Percentiles rank a stretch among this genome's conserved stretches.
These are phyloP conservation scores for Xylaria venustula DNA, from an alignment of 495 filamentous ascomycete genomes.

Conservation along the genomic window DNA sequence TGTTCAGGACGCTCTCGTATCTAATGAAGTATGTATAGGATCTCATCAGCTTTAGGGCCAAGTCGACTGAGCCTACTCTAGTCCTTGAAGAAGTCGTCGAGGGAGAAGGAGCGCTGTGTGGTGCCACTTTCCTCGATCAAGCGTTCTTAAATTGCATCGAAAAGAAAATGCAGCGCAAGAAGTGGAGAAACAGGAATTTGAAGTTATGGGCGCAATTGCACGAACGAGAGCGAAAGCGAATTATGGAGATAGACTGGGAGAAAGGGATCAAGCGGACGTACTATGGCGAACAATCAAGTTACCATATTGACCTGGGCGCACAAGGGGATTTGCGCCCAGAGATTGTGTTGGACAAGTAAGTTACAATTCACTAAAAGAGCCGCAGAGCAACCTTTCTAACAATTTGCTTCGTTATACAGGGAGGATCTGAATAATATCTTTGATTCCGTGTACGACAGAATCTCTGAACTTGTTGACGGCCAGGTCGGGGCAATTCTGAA, in stretches of 20 bases:
- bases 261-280: constrained; percentile 6
- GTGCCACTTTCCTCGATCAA: constrained; percentile 6
- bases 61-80: background rate
- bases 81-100: constrained; percentile 3
- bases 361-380: background rate
- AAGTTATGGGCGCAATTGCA: background rate
- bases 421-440: background rate
- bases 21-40: background rate
- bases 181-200: background rate
- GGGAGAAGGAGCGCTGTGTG: background rate
- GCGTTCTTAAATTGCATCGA: background rate
- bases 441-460: background rate
- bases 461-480: background rate
- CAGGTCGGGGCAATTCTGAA: background rate
- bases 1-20: background rate
- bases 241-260: background rate
- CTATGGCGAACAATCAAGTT: background rate
- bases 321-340: background rate
- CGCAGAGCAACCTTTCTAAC: background rate
- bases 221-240: background rate
- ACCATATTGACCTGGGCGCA: background rate
- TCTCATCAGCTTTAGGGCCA: constrained; percentile 2
- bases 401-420: background rate
- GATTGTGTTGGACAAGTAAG: background rate
- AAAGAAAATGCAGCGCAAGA: background rate